These are phyloP conservation scores for Neurospora discreta DNA, from an alignment of 495 filamentous ascomycete species.

Conservation along the genomic window DNA sequence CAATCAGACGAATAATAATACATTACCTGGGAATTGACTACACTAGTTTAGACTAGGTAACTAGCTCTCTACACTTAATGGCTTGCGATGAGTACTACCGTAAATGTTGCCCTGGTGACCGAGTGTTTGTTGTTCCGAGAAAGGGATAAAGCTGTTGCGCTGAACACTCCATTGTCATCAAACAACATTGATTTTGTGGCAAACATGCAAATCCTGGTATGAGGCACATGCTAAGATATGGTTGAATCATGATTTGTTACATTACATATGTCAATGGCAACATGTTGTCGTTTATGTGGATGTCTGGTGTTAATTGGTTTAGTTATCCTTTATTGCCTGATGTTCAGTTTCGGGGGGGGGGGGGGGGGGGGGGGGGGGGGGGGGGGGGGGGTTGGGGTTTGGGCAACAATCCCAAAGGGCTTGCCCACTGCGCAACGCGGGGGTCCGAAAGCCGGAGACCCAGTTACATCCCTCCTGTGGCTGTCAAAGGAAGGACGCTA, in stretches of 20 bases:
- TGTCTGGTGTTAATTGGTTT: not conserved
- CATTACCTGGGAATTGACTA: not conserved
- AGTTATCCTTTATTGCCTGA: not conserved
- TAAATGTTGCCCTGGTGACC: not conserved
- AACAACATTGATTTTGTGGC: no score
- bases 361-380: no score
- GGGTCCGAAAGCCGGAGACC: not conserved
- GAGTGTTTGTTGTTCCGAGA: not conserved
- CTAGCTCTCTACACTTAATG: not conserved
- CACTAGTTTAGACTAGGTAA: no score
- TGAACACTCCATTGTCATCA: not conserved
- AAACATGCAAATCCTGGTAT: no score
- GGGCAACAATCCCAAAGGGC: not conserved
- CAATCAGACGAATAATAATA: not conserved
- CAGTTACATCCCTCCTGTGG: not conserved
- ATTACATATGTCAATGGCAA: not conserved
- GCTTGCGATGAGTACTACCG: not conserved
- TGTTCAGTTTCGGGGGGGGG: no score
- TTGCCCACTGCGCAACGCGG: not conserved
- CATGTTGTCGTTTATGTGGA: not conserved
- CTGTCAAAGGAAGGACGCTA: not conserved
- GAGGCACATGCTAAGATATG: no score
- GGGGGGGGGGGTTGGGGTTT: no score
- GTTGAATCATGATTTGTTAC: not conserved
- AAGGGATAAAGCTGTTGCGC: not conserved